Evolutionary conservation across 176 grass and related monocot species (phyloP), one percentile per base, ranked within the genome.

Genomic region (Coix lacrymajobi): DNA sequence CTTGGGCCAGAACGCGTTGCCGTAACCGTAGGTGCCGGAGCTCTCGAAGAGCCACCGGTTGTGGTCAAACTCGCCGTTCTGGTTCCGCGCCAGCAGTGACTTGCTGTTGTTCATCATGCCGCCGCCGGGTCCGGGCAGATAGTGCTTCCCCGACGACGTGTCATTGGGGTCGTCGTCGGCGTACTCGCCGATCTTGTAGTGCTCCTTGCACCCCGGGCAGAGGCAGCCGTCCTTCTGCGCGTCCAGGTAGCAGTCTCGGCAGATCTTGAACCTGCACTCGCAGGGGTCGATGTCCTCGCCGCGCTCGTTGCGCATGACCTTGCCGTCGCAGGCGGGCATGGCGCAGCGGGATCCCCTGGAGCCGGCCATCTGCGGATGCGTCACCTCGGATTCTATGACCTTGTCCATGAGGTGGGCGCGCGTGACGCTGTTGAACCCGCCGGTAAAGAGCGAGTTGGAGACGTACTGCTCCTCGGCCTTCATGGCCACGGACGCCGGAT

Each of bases 391-490:
- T 44, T 98, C 96, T 81, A 93, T 98, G 8, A 98, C 90, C 82
- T 85, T 92, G 88, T 98, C 96, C 96, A 95, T 98, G 15, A 95
- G 90, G 81, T 98, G 96, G 14, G 96, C 96, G 31, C 96, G 84
- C 1, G 96, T 98, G 40, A 93, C 96, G 84, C 92, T 95, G 88
- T 98, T 98, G 87, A 98, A 98, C 0, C 96, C 96, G 17, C 96
- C 96, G 0, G 96, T 98, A 88, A 98, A 98, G 32, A 98, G 88
- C 19, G 92, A 95, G 71, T 73, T 95, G 16, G 96, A 95, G 13
- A 98, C 92, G 86, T 98, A 95, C 65, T 95, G 96, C 86, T 98
- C 96, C 92, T 98, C 96, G 24, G 92, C 92, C 85, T 95, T 95
- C 80, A 85, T 74, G 0, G 96, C 96, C 67, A 98, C 91, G 7